A percentile compares a stretch with the other conserved stretches of the same genome.
phyloP scores from a whole-genome alignment of 176 grass and related monocot genomes.

The Eleusine coracana region DNA sequence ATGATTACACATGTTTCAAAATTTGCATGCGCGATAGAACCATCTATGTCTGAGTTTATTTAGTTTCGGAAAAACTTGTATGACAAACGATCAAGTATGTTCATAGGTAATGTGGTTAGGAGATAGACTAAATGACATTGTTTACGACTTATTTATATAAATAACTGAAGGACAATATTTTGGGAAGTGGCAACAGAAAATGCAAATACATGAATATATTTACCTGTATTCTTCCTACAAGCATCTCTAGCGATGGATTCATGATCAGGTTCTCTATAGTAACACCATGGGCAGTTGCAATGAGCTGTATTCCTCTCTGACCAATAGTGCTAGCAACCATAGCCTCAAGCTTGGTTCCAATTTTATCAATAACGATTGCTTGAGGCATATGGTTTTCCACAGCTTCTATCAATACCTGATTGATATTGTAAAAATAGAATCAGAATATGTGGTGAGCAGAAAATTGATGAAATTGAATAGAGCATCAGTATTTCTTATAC shows the following conservation, averaged over 20 bases:
- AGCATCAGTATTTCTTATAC: neutral
- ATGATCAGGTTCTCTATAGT: constrained; percentile 79
- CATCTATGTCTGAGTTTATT: neutral
- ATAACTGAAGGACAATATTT: neutral
- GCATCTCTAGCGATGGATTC: constrained; percentile 90
- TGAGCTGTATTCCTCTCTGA: constrained; percentile 89
- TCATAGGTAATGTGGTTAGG: neutral
- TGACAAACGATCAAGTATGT: neutral
- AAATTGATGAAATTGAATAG: neutral
- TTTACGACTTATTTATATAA: neutral
- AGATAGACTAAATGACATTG: neutral
- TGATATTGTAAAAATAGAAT: constrained; percentile 6
- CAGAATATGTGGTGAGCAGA: neutral
- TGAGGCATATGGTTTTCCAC: constrained; percentile 98
- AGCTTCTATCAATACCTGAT: constrained; percentile 92
- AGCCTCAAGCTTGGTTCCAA: constrained; percentile 87
- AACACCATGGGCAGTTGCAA: constrained; percentile 87
- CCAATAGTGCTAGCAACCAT: constrained; percentile 92
- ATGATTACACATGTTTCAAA: too few species aligned
- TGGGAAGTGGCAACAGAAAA: neutral
- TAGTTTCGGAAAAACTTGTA: neutral
- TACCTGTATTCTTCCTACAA: constrained; percentile 91
- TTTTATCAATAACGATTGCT: constrained; percentile 95
- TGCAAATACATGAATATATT: neutral
- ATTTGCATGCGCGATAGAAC: neutral